These are phyloP conservation scores for Digitaria exilis DNA, from an alignment of 202 grass and related monocot genomes.

Conservation along the genomic window DNA sequence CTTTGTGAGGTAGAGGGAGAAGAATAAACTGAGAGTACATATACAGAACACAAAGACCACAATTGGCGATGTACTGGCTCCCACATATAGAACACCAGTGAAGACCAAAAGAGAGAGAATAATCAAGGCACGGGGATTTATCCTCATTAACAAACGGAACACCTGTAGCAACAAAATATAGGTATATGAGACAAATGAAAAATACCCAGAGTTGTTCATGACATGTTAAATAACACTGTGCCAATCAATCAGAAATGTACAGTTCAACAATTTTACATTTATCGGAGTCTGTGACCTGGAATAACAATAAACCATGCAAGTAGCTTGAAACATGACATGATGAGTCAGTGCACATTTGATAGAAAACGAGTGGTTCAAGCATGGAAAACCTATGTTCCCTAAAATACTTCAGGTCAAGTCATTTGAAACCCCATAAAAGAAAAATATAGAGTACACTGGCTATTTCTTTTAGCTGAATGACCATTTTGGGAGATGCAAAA, in stretches of 20 bases:
- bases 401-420: neutral
- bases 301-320: neutral
- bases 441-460: neutral
- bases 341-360: neutral
- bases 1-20: constrained; percentile 90
- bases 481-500: constrained; percentile 1
- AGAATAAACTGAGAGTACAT: constrained; percentile 91
- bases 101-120: constrained; percentile 67
- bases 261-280: constrained; percentile 12
- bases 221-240: constrained; percentile 3
- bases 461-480: constrained; percentile 1
- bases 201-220: neutral
- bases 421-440: constrained; percentile 7
- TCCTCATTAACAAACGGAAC: constrained; percentile 76
- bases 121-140: constrained; percentile 84
- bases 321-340: neutral
- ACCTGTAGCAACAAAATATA: constrained; percentile 64
- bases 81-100: constrained; percentile 80
- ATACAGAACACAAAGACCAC: constrained; percentile 93
- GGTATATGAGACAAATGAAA: neutral
- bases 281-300: neutral
- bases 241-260: constrained; percentile 15
- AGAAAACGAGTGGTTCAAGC: neutral
- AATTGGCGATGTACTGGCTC: constrained; percentile 92
- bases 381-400: neutral